Conservation (phyloP, 2,329 filamentous ascomycete species). For the Thermothelomyces thermophilus region DNA sequence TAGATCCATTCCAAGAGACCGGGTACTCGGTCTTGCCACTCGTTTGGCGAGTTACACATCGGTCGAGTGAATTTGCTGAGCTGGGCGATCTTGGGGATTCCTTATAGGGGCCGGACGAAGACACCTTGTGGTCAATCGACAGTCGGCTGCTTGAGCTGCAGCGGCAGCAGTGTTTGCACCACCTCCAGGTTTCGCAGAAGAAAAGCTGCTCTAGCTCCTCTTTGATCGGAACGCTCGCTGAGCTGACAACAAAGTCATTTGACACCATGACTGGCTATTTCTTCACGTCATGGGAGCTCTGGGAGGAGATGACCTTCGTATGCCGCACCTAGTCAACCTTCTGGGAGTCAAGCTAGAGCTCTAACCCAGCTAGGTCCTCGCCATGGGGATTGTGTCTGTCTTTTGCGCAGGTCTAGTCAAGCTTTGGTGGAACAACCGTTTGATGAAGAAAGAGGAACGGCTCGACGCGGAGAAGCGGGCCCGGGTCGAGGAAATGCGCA, state of each 20-base stretch:
- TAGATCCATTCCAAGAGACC: not conserved
- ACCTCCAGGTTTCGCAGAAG: not conserved
- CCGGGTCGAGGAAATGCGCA: conserved; percentile 47
- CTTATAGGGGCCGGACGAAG: not conserved
- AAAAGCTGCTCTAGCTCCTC: no score
- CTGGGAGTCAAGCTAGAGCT: conserved; percentile 12
- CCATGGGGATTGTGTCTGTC: conserved; percentile 61
- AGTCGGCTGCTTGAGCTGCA: no score
- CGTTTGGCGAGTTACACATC: not conserved
- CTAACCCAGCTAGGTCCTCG: conserved; percentile 56
- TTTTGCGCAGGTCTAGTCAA: conserved; percentile 63
- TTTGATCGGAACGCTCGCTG: no score
- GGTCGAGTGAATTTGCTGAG: not conserved
- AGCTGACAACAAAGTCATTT: not conserved
- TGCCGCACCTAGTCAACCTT: conserved; percentile 33
- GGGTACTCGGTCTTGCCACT: not conserved
- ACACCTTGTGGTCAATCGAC: not conserved
- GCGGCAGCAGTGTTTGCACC: not conserved
- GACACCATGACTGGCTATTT: conserved; percentile 43
- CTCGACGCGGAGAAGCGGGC: conserved; percentile 60
- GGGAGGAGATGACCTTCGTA: conserved; percentile 89
- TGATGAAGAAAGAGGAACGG: conserved; percentile 50
- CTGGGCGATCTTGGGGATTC: not conserved
- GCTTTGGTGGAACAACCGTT: conserved; percentile 54
- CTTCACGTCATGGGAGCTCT: conserved; percentile 67